Evolutionary conservation across 768 basidiomycete species (phyloP).

Genomic region (Lentinula boryana): DNA sequence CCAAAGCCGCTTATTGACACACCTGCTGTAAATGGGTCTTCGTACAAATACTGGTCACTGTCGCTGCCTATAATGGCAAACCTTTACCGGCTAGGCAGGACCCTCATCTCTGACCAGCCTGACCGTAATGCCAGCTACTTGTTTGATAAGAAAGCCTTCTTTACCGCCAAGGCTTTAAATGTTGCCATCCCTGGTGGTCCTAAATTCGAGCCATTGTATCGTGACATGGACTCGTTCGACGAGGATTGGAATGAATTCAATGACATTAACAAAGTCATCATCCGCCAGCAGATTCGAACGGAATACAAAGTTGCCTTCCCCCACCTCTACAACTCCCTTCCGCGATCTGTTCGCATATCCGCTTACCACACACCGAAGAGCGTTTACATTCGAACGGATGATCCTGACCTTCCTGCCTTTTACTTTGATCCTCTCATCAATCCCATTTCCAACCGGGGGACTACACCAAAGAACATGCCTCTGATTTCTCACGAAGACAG

Average conservation of each 20-base stretch:
- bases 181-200: slow-evolving; percentile 98
- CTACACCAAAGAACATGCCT: slow-evolving; percentile 75
- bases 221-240: slow-evolving; percentile 96
- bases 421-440: slow-evolving; percentile 99
- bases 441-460: slow-evolving; percentile 89
- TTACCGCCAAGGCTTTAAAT: slow-evolving; percentile 95
- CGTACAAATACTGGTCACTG: slow-evolving; percentile 91
- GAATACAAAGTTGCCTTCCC: slow-evolving; percentile 99
- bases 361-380: slow-evolving; percentile 94
- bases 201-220: slow-evolving; percentile 95
- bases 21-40: slow-evolving; percentile 84
- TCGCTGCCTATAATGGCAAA: slow-evolving; percentile 95
- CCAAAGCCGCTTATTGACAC: slow-evolving; percentile 91
- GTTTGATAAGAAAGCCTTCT: slow-evolving; percentile 97
- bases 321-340: slow-evolving; percentile 96
- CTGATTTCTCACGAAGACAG: slow-evolving; percentile 84
- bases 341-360: slow-evolving; percentile 88
- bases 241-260: slow-evolving; percentile 99
- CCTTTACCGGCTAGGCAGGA: slow-evolving; percentile 91
- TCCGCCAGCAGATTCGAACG: slow-evolving; percentile 95
- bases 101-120: slow-evolving; percentile 87
- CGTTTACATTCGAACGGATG: slow-evolving; percentile 98
- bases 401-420: slow-evolving; percentile 98
- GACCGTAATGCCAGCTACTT: slow-evolving; percentile 90
- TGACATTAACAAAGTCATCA: slow-evolving; percentile 99